phyloP scores from a whole-genome alignment of 129 eudicot species.

The Helianthus tuberosus region DNA sequence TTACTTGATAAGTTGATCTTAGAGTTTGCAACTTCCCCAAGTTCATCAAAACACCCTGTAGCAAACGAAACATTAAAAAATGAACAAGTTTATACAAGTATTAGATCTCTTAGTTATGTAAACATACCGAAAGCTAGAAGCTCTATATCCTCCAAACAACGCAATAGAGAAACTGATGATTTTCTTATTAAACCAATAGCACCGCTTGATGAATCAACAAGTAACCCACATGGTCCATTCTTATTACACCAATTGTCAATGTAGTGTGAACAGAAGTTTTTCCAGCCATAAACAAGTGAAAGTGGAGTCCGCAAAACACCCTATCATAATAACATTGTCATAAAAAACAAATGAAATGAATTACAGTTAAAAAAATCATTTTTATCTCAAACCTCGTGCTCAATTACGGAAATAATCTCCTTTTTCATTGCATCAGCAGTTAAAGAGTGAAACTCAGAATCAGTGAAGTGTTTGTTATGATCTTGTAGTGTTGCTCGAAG shows the following conservation, averaged over 20 bases:
- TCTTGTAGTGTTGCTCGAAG: slow-evolving; percentile 70
- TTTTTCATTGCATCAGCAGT: slow-evolving; percentile 76
- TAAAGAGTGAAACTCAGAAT: slow-evolving; percentile 72
- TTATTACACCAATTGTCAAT: slow-evolving; percentile 67
- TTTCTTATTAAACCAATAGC: slow-evolving; percentile 81
- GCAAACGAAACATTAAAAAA: slow-evolving; percentile 2
- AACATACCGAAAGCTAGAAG: slow-evolving; percentile 62
- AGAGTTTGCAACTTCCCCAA: slow-evolving; percentile 45
- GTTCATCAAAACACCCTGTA: slow-evolving; percentile 65
- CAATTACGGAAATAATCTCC: slow-evolving; percentile 76
- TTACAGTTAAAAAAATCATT: not conserved
- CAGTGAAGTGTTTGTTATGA: slow-evolving; percentile 77
- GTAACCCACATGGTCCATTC: slow-evolving; percentile 68
- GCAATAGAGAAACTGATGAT: slow-evolving; percentile 71
- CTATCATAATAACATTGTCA: slow-evolving; percentile 45
- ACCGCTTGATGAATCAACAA: slow-evolving; percentile 64
- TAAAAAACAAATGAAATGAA: slow-evolving; percentile 11
- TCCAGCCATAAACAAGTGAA: slow-evolving; percentile 76
- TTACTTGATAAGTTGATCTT: slow-evolving; percentile 45
- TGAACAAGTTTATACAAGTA: slow-evolving; percentile 17
- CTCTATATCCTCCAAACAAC: slow-evolving; percentile 82
- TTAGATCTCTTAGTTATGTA: slow-evolving; percentile 8
- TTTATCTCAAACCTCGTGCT: slow-evolving; percentile 64
- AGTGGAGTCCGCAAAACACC: slow-evolving; percentile 65
- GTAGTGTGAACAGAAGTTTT: slow-evolving; percentile 61